Evolutionary conservation across 192 early-diverging fungal genomes (phyloP).

Genomic region (Coemansia sp.): DNA sequence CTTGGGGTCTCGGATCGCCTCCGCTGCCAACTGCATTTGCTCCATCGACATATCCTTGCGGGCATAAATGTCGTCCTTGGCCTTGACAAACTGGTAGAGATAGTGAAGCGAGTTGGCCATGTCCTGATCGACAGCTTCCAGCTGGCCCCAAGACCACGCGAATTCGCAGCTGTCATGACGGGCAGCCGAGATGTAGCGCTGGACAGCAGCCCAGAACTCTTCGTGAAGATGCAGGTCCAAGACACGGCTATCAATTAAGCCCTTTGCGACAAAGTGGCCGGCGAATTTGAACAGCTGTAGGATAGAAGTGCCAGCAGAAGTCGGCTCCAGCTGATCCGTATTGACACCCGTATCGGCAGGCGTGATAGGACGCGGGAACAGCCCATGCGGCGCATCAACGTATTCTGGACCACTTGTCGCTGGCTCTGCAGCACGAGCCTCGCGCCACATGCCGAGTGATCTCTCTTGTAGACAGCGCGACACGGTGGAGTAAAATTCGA

Average conservation of each 20-base stretch:
- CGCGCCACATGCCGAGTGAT: conserved; percentile 69
- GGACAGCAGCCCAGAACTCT: conserved; percentile 72
- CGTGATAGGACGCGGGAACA: conserved; percentile 58
- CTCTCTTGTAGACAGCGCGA: conserved; percentile 73
- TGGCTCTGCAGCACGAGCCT: conserved; percentile 12
- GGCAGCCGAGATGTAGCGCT: conserved; percentile 40
- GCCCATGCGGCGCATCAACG: conserved; percentile 54
- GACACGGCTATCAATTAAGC: conserved; percentile 81
- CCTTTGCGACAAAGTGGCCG: conserved; percentile 89
- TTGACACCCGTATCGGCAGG: conserved; percentile 1
- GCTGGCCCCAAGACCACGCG: conserved; percentile 31
- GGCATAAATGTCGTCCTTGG: conserved; percentile 63
- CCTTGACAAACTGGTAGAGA: conserved; percentile 65
- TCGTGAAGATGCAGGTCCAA: conserved; percentile 82
- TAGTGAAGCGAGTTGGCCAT: conserved; percentile 69
- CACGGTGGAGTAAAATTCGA: conserved; percentile 89
- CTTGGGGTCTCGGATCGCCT: conserved; percentile 56
- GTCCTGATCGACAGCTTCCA: conserved; percentile 65
- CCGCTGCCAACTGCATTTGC: conserved; percentile 53
- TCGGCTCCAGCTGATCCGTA: not conserved
- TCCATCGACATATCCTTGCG: conserved; percentile 54
- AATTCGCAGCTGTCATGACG: not conserved
- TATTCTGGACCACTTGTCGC: conserved; percentile 18
- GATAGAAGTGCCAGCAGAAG: not conserved
- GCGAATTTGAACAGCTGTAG: conserved; percentile 67